A percentile compares a stretch with the other conserved stretches of the same genome.
Conservation (phyloP, 768 basidiomycete genomes). For the Leccinum imitatum region DNA sequence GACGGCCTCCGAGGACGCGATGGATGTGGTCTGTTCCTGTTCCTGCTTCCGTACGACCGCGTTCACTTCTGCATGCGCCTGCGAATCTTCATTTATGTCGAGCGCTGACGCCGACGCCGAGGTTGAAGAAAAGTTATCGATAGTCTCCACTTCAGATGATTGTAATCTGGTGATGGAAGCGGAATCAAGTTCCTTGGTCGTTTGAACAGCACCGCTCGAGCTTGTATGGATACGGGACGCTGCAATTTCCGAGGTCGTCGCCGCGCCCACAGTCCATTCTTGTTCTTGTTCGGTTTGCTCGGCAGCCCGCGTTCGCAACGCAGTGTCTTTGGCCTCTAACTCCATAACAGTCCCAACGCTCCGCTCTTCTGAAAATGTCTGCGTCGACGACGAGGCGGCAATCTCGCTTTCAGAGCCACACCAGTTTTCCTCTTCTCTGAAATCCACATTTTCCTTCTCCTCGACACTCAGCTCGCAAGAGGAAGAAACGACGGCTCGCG, state of each 20-base stretch:
- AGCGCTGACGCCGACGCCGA: background rate
- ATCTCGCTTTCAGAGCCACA: background rate
- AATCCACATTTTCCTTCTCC: background rate
- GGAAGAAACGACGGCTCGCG: background rate
- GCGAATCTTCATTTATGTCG: background rate
- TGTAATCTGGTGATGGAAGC: background rate
- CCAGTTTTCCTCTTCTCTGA: background rate
- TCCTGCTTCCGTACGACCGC: background rate
- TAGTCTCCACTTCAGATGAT: background rate
- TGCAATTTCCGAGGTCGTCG: no score
- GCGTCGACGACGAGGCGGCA: background rate
- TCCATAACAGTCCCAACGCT: background rate
- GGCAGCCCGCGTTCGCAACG: background rate
- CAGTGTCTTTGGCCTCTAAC: background rate
- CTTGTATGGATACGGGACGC: no score
- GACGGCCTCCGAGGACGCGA: background rate
- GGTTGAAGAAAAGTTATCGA: background rate
- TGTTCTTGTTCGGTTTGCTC: background rate
- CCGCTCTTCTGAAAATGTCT: background rate
- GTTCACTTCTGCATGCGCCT: background rate
- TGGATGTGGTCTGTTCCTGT: background rate
- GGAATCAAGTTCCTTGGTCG: background rate
- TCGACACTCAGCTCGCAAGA: background rate
- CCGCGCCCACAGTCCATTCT: background rate
- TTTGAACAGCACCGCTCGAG: no score